Conservation (phyloP, 2,329 filamentous ascomycete genomes). For the Pezicula neosporulosa region DNA sequence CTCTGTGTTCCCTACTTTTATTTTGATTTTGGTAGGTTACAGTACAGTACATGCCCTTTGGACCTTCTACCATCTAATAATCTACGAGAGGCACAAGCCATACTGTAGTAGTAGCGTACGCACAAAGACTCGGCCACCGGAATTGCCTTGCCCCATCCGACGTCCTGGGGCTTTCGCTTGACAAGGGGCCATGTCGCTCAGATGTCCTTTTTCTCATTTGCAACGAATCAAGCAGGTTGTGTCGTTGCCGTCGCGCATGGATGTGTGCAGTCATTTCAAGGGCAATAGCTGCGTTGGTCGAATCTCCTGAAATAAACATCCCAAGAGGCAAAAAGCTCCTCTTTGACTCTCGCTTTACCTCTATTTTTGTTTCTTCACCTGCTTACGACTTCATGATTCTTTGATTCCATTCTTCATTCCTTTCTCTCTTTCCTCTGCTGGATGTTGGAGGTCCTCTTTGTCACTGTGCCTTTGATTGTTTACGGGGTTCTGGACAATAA, state of each 20-base stretch:
- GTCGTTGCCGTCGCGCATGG: neutral
- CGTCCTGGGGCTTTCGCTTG: too few relatives aligned
- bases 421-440: neutral
- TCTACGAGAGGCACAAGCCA: too few relatives aligned
- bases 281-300: neutral
- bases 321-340: neutral
- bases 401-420: neutral
- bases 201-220: too few relatives aligned
- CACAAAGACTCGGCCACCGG: too few relatives aligned
- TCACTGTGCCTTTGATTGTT: neutral
- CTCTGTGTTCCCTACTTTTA: too few relatives aligned
- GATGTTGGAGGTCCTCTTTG: neutral
- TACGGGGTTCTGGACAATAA: constrained; percentile 15
- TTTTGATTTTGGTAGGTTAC: too few relatives aligned
- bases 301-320: constrained; percentile 1
- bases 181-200: too few relatives aligned
- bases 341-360: neutral
- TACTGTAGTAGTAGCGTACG: too few relatives aligned
- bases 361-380: neutral
- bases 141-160: too few relatives aligned
- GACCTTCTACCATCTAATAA: too few relatives aligned
- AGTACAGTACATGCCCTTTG: too few relatives aligned
- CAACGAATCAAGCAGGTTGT: too few relatives aligned
- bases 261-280: neutral
- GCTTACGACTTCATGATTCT: neutral